A percentile compares a stretch with the other conserved stretches of the same genome.
phyloP scores from a whole-genome alignment of 192 early-diverging fungal species.

The Entomortierella lignicola region DNA sequence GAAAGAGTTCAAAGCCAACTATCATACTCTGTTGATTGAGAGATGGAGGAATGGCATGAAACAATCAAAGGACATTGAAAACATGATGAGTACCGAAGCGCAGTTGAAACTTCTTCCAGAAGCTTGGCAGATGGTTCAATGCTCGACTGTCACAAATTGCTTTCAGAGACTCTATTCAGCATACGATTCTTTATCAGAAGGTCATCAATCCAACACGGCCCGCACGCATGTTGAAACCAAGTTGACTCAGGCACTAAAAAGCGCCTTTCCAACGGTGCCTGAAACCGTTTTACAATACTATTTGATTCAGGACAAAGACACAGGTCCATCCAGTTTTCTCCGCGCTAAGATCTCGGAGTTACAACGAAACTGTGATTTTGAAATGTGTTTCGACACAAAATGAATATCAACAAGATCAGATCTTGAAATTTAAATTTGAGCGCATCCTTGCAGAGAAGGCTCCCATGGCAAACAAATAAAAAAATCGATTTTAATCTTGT shows the following conservation, averaged over 20 bases:
- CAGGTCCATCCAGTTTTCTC: conserved; percentile 2
- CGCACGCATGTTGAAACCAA: neutral
- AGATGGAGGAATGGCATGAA: neutral
- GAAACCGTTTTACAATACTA: conserved; percentile 1
- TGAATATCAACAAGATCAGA: no score
- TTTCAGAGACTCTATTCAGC: neutral
- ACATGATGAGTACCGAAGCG: neutral
- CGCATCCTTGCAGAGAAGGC: no score
- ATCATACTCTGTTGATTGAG: neutral
- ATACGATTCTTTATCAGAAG: neutral
- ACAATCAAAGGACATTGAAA: neutral
- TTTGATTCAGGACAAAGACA: neutral
- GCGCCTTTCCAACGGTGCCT: neutral
- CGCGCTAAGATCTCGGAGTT: neutral
- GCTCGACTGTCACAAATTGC: neutral
- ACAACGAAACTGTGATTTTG: neutral
- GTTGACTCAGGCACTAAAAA: neutral
- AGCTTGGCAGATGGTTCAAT: neutral
- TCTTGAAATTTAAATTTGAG: no score
- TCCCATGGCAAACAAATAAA: no score
- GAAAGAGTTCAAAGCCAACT: conserved; percentile 6
- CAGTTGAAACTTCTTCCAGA: neutral
- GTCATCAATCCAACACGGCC: neutral
- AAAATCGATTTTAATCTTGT: no score
- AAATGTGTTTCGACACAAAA: neutral